A percentile compares a stretch with the other conserved stretches of the same genome.
Conservation (phyloP, 768 basidiomycete species). For the Panus rudis region DNA sequence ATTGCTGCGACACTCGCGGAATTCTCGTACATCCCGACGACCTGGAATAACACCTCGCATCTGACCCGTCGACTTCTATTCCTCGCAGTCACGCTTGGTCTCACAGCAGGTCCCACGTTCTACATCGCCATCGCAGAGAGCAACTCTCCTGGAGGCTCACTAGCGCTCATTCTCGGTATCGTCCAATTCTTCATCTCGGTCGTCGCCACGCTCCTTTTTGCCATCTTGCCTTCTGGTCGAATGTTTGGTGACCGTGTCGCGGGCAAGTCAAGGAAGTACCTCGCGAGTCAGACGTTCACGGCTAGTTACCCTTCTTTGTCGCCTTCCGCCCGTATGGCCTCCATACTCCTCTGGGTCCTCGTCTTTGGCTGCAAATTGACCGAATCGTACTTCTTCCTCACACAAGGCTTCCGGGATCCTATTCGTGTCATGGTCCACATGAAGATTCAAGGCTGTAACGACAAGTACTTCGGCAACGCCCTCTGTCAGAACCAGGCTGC, state of each 20-base stretch:
- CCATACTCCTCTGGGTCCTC: conserved; percentile 79
- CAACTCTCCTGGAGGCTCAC: conserved; percentile 49
- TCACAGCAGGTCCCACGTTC: conserved; percentile 90
- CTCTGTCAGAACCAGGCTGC: conserved; percentile 92
- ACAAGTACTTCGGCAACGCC: conserved; percentile 76
- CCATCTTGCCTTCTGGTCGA: conserved; percentile 89
- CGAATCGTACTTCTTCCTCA: conserved; percentile 98
- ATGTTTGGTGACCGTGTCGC: conserved; percentile 99
- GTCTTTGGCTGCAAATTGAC: conserved; percentile 95
- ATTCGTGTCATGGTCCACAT: conserved; percentile 94
- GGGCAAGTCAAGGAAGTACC: conserved; percentile 92
- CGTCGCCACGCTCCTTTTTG: conserved; percentile 78
- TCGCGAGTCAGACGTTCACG: conserved; percentile 97
- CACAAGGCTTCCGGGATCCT: conserved; percentile 87
- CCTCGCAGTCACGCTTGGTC: conserved; percentile 80
- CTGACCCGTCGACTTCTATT: conserved; percentile 88
- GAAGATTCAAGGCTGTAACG: conserved; percentile 87
- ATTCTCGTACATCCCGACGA: conserved; percentile 96
- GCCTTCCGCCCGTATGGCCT: conserved; percentile 63
- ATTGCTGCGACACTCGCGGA: conserved; percentile 89
- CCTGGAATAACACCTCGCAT: conserved; percentile 98
- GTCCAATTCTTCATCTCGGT: conserved; percentile 96
- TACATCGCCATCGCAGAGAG: conserved; percentile 86
- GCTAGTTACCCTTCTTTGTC: conserved; percentile 82
- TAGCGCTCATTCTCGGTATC: conserved; percentile 89